Conservation (phyloP, 2,329 filamentous ascomycete species). For the Capronia epimyces region DNA sequence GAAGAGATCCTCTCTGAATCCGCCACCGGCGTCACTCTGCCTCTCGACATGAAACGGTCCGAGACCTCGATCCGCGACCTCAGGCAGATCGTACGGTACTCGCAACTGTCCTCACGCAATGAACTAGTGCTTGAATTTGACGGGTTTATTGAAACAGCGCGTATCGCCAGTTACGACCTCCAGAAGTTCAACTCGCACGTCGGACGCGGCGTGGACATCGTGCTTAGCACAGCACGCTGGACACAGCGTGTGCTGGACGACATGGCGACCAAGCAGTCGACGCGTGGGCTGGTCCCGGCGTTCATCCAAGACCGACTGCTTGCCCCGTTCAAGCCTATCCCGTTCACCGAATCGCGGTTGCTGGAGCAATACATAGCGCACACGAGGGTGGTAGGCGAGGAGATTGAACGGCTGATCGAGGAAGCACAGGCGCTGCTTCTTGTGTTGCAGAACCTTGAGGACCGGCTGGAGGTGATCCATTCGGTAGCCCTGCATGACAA, state of each 20-base stretch:
- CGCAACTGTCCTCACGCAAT: constrained; percentile 57
- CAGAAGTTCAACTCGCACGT: constrained; percentile 72
- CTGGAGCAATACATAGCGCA: constrained; percentile 71
- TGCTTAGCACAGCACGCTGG: constrained; percentile 71
- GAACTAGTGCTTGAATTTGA: constrained; percentile 72
- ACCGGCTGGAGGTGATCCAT: constrained; percentile 63
- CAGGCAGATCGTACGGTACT: constrained; percentile 65
- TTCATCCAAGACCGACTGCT: constrained; percentile 47
- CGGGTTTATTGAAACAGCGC: constrained; percentile 65
- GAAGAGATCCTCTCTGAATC: constrained; percentile 68
- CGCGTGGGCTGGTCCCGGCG: constrained; percentile 35
- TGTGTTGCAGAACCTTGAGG: constrained; percentile 63
- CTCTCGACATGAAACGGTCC: constrained; percentile 71
- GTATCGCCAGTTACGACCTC: constrained; percentile 60
- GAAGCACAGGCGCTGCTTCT: constrained; percentile 64
- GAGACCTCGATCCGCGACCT: constrained; percentile 70
- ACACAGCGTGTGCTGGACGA: constrained; percentile 64
- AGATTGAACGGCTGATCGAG: constrained; percentile 61
- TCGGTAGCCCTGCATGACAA: constrained; percentile 62
- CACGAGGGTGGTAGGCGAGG: constrained; percentile 62
- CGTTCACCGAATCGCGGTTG: constrained; percentile 57
- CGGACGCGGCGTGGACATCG: constrained; percentile 65
- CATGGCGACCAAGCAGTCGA: constrained; percentile 45
- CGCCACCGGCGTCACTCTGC: constrained; percentile 60
- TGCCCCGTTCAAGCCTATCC: constrained; percentile 58